Evolutionary conservation across 306 rosid genomes (phyloP).

Genomic region (Rosa multiflora): DNA sequence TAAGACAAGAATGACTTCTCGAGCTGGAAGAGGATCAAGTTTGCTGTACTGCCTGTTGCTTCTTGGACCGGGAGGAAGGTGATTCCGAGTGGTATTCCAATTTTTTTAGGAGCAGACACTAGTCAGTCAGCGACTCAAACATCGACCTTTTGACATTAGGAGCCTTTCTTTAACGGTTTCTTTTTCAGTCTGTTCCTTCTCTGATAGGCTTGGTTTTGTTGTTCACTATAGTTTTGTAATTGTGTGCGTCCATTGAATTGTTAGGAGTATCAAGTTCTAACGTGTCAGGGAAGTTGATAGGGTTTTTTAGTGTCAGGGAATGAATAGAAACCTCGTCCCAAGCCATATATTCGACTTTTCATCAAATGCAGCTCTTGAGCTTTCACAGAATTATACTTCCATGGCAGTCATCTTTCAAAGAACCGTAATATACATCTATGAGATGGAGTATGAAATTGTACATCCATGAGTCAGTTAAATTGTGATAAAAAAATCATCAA

Average conservation of each 20-base stretch:
- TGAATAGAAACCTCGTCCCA: neutral
- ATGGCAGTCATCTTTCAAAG: neutral
- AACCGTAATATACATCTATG: neutral
- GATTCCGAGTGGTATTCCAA: neutral
- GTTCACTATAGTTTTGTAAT: neutral
- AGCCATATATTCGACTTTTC: neutral
- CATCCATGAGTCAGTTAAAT: neutral
- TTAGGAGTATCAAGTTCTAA: neutral
- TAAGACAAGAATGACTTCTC: conserved; percentile 35
- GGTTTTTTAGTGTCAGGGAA: neutral
- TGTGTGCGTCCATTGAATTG: neutral
- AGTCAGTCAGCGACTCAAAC: neutral
- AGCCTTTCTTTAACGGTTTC: neutral
- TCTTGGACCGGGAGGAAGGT: neutral
- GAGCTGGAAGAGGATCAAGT: conserved; percentile 25
- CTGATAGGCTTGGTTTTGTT: too few species aligned
- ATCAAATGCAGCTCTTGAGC: neutral
- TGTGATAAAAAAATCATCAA: too few species aligned
- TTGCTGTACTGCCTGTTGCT: neutral
- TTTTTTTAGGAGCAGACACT: neutral
- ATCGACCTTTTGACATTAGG: neutral
- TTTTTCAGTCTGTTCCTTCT: neutral
- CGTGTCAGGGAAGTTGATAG: neutral
- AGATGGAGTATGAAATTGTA: neutral
- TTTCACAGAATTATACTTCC: neutral